Evolutionary conservation across 345 rosid genomes (phyloP).

Genomic region (Crucihimalaya himalaica): DNA sequence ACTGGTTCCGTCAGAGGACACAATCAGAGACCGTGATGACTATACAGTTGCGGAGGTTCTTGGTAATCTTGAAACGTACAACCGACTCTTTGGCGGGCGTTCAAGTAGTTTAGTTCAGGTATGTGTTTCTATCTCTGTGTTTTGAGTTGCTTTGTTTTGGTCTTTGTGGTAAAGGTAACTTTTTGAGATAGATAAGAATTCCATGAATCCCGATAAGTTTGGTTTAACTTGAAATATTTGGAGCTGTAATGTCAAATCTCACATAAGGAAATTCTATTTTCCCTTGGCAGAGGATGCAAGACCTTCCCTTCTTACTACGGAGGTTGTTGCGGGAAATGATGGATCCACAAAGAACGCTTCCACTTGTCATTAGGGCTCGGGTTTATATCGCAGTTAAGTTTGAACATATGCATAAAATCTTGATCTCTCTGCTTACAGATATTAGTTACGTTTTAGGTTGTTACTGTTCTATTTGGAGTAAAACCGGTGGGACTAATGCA

Average conservation of each 20-base stretch:
- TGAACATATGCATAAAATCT: too few relatives aligned
- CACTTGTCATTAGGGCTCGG: constrained; percentile 75
- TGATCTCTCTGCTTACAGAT: neutral
- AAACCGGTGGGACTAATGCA: neutral
- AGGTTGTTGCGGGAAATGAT: constrained; percentile 73
- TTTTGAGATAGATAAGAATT: neutral
- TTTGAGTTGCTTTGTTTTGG: neutral
- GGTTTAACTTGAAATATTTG: neutral
- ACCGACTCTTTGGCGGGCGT: constrained; percentile 68
- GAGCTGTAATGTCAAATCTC: neutral
- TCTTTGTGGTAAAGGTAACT: neutral
- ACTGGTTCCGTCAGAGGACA: constrained; percentile 69
- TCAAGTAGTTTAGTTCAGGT: constrained; percentile 67
- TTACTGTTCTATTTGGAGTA: neutral
- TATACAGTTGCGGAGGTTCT: constrained; percentile 52
- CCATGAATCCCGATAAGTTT: neutral
- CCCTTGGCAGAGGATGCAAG: constrained; percentile 68
- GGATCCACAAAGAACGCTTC: constrained; percentile 90
- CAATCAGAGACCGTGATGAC: constrained; percentile 50
- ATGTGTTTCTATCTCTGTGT: neutral
- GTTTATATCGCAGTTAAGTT: constrained; percentile 83
- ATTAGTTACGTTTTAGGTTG: constrained; percentile 5
- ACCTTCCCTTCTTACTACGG: constrained; percentile 85
- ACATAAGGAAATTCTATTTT: neutral
- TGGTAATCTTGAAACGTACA: constrained; percentile 61